Base-by-base conservation (phyloP, 2,329 filamentous ascomycete genomes). In the Neopestalotiopsis clavispora region DNA sequence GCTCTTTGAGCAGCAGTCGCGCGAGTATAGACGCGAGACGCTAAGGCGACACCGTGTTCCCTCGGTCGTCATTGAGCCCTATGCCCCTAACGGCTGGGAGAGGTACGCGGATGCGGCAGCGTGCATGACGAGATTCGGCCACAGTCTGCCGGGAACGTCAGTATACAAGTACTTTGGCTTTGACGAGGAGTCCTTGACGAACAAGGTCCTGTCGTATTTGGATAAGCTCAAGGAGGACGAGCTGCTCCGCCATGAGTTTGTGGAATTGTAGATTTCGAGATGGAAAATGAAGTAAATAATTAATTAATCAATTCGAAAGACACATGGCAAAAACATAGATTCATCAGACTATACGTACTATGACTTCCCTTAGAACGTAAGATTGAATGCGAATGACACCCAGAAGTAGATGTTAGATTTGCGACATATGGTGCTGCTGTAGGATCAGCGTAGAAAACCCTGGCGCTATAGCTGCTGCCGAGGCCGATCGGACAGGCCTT, bases 31-130 rank as follows among this genome's bases (percentile, higher is more conserved):
- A 71, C 80, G 84, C 0, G 72, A 82, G 1, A 82, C 85, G 1
- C 78, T 90, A 60, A 78, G 77, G 60, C 79, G 80, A 34, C 79
- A 81, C 72, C 80, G 81, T 58, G 79, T 83, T 1, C 85, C 86
- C 0, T 78, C 82, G 1, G 85, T 91, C 17, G 85, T 90, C 4
- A 86, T 91, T 58, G 89, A 91, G 77, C 86, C 88, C 0, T 90
- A 88, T 74, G 82, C 85, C 1, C 80, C 84, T 1, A 85, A 86
- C 69, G 86, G 87, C 0, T 90, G 88, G 87, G 88, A 90, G 78
- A 77, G 87, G 23, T 90, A 89, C 72, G 87, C 87, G 0, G 84
- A 89, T 75, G 88, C 87, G 0, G 86, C 84, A 1, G 82, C 82
- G 69, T 85, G 81, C 62, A 85, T 90, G 83, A 81, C 81, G 59